Evolutionary conservation across 805 yeast species (phyloP), one percentile per base, ranked within the genome.

Genomic region (Pichia heedii): DNA sequence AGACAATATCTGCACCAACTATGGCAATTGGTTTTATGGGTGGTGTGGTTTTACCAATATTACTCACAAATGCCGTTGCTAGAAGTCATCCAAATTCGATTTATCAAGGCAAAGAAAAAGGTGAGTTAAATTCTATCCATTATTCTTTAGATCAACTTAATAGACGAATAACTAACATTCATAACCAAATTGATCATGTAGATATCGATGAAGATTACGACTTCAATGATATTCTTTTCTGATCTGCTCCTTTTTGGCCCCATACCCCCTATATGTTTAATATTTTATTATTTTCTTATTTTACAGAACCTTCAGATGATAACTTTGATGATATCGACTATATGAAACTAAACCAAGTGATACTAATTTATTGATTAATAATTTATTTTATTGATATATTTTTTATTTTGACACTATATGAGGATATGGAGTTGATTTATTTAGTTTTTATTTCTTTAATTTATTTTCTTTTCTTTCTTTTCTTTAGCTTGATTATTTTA

Each of bases 11-110:
- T 16, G 43, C 48, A 6, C 52, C 49, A 15, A 48, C 48, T n/a
- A 43, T 49, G 19, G 50, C 50, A 5, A 34, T 44, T 15, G 52
- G 50, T 20, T 47, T 49, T 16, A 33, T 49, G 40, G 52, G 52
- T 29, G 52, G 52, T n/a, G 48, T 49, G 13, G 46, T 47, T 5
- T 39, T 47, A 24, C 52, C 52, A 18, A 40, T 49, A 12, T 27
- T 49, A 36, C 16, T 49, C 6, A 48, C 49, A 8, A 43, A 44
- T 35, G 47, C 47, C 37, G 24, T 47, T 33, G 36, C 47, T 5
- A 39, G 19, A 2, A 37, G 24, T 12, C 38, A 22, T 20, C 52
- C 37, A 30, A 37, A 41, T 29, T 7, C 43, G 2, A 39, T 48
- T 21, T 45, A 44, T 7, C 24, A 30, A 24, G 45, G 40, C 13